phyloP scores from a whole-genome alignment of 345 rosid genomes.

The Firmiana major region DNA sequence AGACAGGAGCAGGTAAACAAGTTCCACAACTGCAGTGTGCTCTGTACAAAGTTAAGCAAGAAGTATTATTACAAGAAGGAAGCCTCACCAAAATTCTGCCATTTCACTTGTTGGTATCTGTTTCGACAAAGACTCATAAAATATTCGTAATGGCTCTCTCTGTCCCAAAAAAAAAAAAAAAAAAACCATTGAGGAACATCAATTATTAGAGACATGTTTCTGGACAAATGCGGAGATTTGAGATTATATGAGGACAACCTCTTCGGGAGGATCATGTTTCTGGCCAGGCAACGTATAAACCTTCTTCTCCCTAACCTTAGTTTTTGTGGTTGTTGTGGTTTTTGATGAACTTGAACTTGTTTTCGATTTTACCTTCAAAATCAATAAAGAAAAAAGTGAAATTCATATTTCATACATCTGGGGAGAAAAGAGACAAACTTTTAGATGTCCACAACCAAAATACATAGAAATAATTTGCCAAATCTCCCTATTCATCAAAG shows the following conservation, averaged over 20 bases:
- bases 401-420: conserved; percentile 1
- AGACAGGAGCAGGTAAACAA: neutral
- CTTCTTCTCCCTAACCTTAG: conserved; percentile 79
- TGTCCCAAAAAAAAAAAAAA: conserved; percentile 30
- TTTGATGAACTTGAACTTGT: conserved; percentile 35
- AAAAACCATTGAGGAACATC: neutral
- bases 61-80: conserved; percentile 3
- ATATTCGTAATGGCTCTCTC: conserved; percentile 96
- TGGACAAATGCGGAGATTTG: conserved; percentile 5
- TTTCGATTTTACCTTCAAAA: conserved; percentile 9
- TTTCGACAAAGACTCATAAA: conserved; percentile 76
- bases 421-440: neutral
- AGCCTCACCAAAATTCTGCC: conserved; percentile 90
- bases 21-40: neutral
- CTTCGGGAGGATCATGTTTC: conserved; percentile 81
- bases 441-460: neutral
- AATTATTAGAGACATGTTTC: neutral
- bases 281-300: conserved; percentile 84
- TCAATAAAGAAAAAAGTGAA: neutral
- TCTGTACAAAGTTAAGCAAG: neutral
- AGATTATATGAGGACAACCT: conserved; percentile 40
- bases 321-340: conserved; percentile 37
- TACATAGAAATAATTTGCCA: neutral
- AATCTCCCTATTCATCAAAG: neutral
- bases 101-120: conserved; percentile 88